Base-by-base conservation (phyloP, 2,329 filamentous ascomycete genomes). In the Colletotrichum somersetense region DNA sequence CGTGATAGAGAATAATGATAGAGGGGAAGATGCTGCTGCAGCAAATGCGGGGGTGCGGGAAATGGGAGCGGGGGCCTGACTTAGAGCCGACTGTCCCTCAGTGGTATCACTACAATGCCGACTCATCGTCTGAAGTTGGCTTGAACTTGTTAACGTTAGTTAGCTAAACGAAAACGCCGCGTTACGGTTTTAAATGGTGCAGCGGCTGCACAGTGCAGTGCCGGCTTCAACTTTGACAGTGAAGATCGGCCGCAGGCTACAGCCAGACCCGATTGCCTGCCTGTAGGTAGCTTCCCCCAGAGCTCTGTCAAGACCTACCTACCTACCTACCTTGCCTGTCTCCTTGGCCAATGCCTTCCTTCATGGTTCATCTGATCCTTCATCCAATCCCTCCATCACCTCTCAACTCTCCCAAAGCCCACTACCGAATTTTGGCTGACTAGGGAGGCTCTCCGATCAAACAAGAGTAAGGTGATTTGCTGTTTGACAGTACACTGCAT, bases 101-200 rank as follows among this genome's bases (percentile, higher is more conserved):
- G 52, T 7, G 14, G n/a, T 35, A 33, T 70, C 48, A 70, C 30
- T 38, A 30, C 30, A 61, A 65, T 61, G 66, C 26, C 20, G 23
- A 16, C 26, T 42, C 6, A 55, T 14, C 11, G n/a, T 33, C 52
- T 33, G 30, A 20, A 59, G 16, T 58, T 11, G 20, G 12, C 20
- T 35, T 26, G 3, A 53, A 2, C 26, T 12, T 50, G n/a, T 38
- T 40, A 16, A 50, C n/a, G 14, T 35, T 26, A 42, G n/a, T 35
- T 8, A 40, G 12, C 12, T 33, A 33, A 40, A 23, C 55, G 35
- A 3, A 40, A 16, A 40, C 55, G 14, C 20, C n/a, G 7, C 10
- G 40, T 57, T 64, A 35, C 38, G 14, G 14, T 66, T 66, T 57
- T 16, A 23, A 10, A 12, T 20, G 40, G 52, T 66, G 16, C 30